Evolutionary conservation across 1,284 basidiomycete species (phyloP).

Genomic region (Sanghuangporus sanghuang): DNA sequence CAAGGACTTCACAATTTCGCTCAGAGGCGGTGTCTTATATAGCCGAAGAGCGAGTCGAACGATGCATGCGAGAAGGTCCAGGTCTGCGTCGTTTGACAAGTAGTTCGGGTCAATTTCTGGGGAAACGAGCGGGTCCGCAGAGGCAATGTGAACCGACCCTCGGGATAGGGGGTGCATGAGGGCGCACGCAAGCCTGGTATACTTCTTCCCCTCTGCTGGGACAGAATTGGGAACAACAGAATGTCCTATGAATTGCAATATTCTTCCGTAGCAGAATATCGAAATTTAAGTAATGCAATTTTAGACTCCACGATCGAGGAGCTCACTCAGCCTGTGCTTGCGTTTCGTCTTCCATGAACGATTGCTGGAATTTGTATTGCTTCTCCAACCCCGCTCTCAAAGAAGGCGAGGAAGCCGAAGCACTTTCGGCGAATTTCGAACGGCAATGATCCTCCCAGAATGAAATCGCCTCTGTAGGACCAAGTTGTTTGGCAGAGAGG

Average conservation of each 20-base stretch:
- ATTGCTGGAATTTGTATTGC: background rate
- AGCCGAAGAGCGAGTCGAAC: conserved; percentile 16
- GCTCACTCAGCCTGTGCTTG: conserved; percentile 4
- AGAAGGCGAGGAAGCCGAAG: background rate
- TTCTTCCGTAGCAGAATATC: background rate
- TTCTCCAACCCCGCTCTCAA: conserved; percentile 2
- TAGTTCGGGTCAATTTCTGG: conserved; percentile 20
- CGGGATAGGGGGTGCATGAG: conserved; percentile 21
- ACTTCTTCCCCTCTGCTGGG: conserved; percentile 1
- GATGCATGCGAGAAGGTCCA: conserved; percentile 17
- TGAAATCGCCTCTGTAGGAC: background rate
- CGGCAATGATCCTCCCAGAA: background rate
- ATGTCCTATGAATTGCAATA: background rate
- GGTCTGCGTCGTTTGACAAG: conserved; percentile 14
- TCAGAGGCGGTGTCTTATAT: conserved; percentile 4
- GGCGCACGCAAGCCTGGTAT: conserved; percentile 18
- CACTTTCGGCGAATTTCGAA: background rate
- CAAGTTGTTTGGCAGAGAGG: background rate
- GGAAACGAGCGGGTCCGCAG: conserved; percentile 16
- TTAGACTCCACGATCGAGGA: background rate
- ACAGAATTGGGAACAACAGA: background rate
- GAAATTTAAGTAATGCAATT: no score
- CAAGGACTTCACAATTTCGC: background rate
- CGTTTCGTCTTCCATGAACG: background rate
- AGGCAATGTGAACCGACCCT: conserved; percentile 20